Evolutionary conservation across 148 eudicot genomes (phyloP), one percentile per base, ranked within the genome.

Genomic region (Mesembryanthemum crystallinum): DNA sequence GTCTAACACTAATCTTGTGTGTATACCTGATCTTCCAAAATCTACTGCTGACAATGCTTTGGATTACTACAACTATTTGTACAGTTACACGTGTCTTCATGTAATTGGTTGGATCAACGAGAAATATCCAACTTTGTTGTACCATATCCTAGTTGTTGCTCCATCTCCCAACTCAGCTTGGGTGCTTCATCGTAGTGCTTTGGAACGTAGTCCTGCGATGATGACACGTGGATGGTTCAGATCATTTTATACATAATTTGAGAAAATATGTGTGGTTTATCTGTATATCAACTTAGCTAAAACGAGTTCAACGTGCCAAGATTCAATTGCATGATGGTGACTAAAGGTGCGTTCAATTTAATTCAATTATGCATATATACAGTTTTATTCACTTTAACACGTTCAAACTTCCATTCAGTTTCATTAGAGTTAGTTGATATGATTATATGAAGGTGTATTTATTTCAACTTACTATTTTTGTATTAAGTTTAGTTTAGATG

Each of bases 141-240:
- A 10, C 81, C 73, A 72, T 82, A 88, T 29, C 85, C 95, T 30
- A 89, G 69, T 67, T 94, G 96, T 72, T 94, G 97, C 85, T 92
- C 98, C 83, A 88, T 88, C 77, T 94, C 96, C 97, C 97, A 94
- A 29, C 88, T 94, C 58, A 92, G 80, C 83, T 82, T 87, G 2
- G 89, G 73, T 25, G 78, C 80, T 58, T 71, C 81, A 33, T 74
- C 95, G 23, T 82, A 70, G 66, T 90, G 86, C 57, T 84, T 72
- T 5, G 98, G 97, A 39, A 77, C 85, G 69, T 91, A 93, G 8
- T 89, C 97, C 98, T 93, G 57, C 18, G 37, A 33, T 9, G 7
- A 28, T 10, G 37, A 33, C 73, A 74, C 35, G 33, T 67, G 64
- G 23, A 39, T 21, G 25, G 54, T 30, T 57, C 8, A 57, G 64